phyloP scores from a whole-genome alignment of 75 land plant genomes.

The Pinus taeda region DNA sequence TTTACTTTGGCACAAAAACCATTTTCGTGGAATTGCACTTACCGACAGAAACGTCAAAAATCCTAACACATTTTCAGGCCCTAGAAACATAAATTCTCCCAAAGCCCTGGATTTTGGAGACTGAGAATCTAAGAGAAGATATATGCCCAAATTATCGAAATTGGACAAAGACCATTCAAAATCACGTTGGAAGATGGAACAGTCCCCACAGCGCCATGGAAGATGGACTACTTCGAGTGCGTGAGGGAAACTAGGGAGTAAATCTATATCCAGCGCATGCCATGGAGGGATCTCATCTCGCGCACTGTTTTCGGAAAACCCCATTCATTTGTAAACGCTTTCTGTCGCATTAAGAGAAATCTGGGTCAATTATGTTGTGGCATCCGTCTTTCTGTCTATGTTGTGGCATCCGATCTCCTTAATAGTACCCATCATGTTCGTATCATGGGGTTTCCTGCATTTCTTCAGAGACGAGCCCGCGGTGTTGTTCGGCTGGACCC shows the following conservation, averaged over 20 bases:
- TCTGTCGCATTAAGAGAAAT: constrained; percentile 28
- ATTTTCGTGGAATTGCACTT: too few relatives aligned
- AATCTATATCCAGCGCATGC: constrained; percentile 38
- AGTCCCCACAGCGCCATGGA: constrained; percentile 25
- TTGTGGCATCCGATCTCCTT: constrained; percentile 70
- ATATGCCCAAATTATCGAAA: neutral
- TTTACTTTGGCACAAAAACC: too few relatives aligned
- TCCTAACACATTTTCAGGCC: neutral
- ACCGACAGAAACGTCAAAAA: neutral
- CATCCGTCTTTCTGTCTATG: constrained; percentile 41
- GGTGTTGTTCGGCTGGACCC: constrained; percentile 35
- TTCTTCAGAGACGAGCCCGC: constrained; percentile 70
- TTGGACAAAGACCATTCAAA: too few relatives aligned
- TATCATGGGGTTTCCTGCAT: constrained; percentile 59
- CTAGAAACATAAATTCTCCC: neutral
- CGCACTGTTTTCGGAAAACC: constrained; percentile 29
- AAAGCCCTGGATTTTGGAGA: neutral
- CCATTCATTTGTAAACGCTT: constrained; percentile 23
- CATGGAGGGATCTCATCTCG: constrained; percentile 49
- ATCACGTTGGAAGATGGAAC: constrained; percentile 24
- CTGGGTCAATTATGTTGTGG: constrained; percentile 47
- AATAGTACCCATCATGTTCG: constrained; percentile 46
- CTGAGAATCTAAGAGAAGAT: neutral
- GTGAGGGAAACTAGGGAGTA: constrained; percentile 33
- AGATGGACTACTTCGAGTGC: constrained; percentile 31